Evolutionary conservation across 176 grass and related monocot genomes (phyloP).

Genomic region (Stipa capillata): DNA sequence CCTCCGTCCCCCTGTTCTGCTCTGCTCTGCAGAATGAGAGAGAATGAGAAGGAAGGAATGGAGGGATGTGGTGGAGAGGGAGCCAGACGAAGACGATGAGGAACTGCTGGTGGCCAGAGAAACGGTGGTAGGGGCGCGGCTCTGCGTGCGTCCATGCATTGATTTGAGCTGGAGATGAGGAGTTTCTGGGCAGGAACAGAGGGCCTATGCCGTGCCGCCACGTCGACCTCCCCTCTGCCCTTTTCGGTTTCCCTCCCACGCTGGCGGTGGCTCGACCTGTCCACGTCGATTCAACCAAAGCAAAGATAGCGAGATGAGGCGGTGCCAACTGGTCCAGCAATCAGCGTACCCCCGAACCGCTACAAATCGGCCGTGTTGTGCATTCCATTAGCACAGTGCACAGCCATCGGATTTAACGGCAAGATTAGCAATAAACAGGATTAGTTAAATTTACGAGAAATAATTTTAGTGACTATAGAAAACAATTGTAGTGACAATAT

Average conservation of each 20-base stretch:
- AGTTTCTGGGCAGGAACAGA: conserved; percentile 24
- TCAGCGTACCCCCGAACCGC: too few species aligned
- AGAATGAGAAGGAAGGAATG: background rate
- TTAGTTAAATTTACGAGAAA: too few species aligned
- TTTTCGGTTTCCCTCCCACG: background rate
- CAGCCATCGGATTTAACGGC: too few species aligned
- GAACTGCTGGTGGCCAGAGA: background rate
- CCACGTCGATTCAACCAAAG: background rate
- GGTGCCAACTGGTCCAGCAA: background rate
- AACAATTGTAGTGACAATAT: too few species aligned
- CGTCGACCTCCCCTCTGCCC: background rate
- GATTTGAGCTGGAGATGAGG: conserved; percentile 45
- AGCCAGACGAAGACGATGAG: conserved; percentile 32
- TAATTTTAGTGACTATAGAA: too few species aligned
- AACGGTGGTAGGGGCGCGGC: too few species aligned
- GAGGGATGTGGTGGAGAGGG: background rate
- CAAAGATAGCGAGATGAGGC: background rate
- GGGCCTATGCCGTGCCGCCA: background rate
- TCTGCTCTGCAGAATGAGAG: background rate
- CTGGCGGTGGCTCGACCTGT: background rate
- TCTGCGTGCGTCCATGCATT: too few species aligned
- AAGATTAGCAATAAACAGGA: too few species aligned
- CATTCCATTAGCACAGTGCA: too few species aligned
- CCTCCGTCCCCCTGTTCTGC: background rate
- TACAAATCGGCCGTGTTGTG: too few species aligned